A percentile compares a stretch with the other conserved stretches of the same genome.
Evolutionary conservation across 257 asterid species (phyloP).

Genomic region (Gentiana straminea): DNA sequence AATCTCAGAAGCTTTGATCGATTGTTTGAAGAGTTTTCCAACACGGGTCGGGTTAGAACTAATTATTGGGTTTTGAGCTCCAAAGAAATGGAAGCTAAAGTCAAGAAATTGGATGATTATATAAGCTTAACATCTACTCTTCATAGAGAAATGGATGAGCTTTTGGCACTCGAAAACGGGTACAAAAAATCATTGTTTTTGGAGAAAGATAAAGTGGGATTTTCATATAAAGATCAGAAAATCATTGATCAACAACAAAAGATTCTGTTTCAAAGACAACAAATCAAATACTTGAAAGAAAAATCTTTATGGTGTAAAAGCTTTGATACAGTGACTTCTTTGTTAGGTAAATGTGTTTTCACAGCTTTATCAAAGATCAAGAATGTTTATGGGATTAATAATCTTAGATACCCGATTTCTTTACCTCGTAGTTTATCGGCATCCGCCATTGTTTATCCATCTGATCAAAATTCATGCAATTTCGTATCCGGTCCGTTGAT

Average conservation of each 20-base stretch:
- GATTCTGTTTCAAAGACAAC: constrained; percentile 66
- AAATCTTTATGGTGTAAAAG: constrained; percentile 71
- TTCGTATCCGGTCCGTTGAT: constrained; percentile 57
- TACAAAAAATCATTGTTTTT: constrained; percentile 35
- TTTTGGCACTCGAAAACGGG: constrained; percentile 35
- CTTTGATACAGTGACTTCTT: constrained; percentile 55
- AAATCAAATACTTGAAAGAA: constrained; percentile 64
- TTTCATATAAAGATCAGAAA: constrained; percentile 36
- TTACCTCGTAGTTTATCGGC: constrained; percentile 71
- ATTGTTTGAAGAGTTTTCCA: constrained; percentile 44
- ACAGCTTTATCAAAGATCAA: constrained; percentile 62
- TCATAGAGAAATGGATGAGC: constrained; percentile 68
- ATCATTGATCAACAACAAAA: constrained; percentile 54
- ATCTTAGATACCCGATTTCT: constrained; percentile 28
- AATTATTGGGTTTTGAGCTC: constrained; percentile 36
- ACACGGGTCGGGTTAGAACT: constrained; percentile 56
- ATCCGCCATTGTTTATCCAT: constrained; percentile 75
- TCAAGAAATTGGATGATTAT: constrained; percentile 52
- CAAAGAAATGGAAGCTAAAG: constrained; percentile 51
- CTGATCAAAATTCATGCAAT: constrained; percentile 25
- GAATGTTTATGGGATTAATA: constrained; percentile 57
- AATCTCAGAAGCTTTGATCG: constrained; percentile 52
- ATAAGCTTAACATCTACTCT: constrained; percentile 39
- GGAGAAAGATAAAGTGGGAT: constrained; percentile 13
- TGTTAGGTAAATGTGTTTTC: constrained; percentile 55